Base-by-base conservation (phyloP, 2,329 filamentous ascomycete species). In the Fusarium aywerte region DNA sequence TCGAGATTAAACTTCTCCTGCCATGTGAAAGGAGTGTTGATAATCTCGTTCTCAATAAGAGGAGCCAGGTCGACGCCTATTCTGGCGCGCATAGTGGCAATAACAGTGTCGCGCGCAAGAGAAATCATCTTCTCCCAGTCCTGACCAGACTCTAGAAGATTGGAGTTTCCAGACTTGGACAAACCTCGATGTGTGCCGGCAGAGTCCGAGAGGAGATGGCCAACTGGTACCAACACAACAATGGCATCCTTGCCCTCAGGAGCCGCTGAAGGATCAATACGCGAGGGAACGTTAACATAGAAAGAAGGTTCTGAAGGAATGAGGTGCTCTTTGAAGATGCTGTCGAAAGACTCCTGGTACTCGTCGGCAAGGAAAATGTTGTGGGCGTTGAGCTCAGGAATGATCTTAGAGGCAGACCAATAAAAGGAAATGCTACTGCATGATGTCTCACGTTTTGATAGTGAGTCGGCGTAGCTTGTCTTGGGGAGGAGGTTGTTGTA, bases 341-440 rank as follows among this genome's bases (percentile, higher is more conserved):
- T 84, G 76, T 93, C 90, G 72, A 93, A 93, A n/a, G 85, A 89
- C 69, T 90, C 88, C 49, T 83, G 83, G 75, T 92, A 93, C 66
- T 90, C 83, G 69, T 92, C 87, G 4, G 90, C 90, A 8, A 93
- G 84, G 80, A 93, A 93, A 71, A 93, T 91, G 75, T 93, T 93
- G 78, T 93, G 91, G 0, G 88, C 86, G 18, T 84, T 81, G 4
- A 93, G 83, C 75, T 90, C 84, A 0, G 87, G 85, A 3, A 92
- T 79, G 50, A 83, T 82, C 49, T 82, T 80, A 59, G 86, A 82
- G 20, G 92, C 81, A 4, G 86, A 85, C 90, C 90, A 93, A 81
- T 92, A 93, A 78, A 93, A 93, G 7, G 89, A 91, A 68, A 93
- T 90, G 58, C 88, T 90, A 65, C 87, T 90, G 78, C 90, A 92